Evolutionary conservation across 1,139 yeast species (phyloP).

Genomic region (Geotrichum macrosporum): DNA sequence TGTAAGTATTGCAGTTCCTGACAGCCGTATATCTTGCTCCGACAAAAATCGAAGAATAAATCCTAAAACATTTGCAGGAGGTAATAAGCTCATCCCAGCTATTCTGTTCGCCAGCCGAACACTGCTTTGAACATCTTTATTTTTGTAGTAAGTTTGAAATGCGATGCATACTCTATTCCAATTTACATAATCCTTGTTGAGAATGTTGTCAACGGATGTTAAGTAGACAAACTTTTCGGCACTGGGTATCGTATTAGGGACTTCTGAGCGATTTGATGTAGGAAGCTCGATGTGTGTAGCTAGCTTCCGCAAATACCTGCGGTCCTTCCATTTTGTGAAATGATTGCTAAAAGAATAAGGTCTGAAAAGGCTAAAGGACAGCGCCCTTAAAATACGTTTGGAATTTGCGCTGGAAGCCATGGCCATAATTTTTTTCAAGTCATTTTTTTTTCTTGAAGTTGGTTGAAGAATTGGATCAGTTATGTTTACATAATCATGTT

Average conservation of each 20-base stretch:
- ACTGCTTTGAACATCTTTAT: constrained; percentile 1
- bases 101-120: constrained; percentile 23
- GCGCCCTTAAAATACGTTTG: too few relatives aligned
- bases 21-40: constrained; percentile 14
- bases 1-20: constrained; percentile 15
- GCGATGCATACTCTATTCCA: constrained; percentile 15
- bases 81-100: constrained; percentile 15
- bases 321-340: too few relatives aligned
- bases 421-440: too few relatives aligned
- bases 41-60: constrained; percentile 14
- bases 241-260: constrained; percentile 10
- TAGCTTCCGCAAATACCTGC: too few relatives aligned
- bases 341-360: too few relatives aligned
- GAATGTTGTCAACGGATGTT: constrained; percentile 15
- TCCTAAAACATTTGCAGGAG: constrained; percentile 19
- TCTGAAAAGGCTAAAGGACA: too few relatives aligned
- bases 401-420: too few relatives aligned
- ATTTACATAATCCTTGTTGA: constrained; percentile 12
- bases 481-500: too few relatives aligned
- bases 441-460: too few relatives aligned
- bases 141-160: constrained; percentile 11
- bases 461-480: too few relatives aligned
- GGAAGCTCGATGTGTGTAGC: not conserved
- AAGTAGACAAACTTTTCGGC: constrained; percentile 13
- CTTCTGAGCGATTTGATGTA: not conserved